phyloP scores from a whole-genome alignment of 148 eudicot species.

The Vaccinium vitisidaea region DNA sequence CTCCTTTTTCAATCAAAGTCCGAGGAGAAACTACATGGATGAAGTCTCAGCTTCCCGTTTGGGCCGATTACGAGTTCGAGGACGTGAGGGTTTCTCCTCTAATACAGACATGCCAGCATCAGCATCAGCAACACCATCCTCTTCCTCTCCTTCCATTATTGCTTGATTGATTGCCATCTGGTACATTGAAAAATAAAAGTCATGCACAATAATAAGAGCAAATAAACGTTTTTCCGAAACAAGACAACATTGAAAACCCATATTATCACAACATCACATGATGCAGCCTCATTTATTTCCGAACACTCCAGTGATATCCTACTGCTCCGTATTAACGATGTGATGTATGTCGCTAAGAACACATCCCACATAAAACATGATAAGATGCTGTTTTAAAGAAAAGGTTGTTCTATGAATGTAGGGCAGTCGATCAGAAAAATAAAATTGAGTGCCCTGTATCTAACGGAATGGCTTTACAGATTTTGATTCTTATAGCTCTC shows the following conservation, averaged over 20 bases:
- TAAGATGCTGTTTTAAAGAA: neutral
- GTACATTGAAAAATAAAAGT: slow-evolving; percentile 15
- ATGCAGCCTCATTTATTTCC: neutral
- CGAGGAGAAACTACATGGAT: slow-evolving; percentile 7
- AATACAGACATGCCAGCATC: slow-evolving; percentile 23
- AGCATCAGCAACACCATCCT: slow-evolving; percentile 33
- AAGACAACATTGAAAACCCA: neutral
- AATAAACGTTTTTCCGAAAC: neutral
- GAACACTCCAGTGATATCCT: neutral
- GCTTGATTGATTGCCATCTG: slow-evolving; percentile 74
- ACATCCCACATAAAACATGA: too few species aligned
- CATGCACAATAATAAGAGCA: neutral
- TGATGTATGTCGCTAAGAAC: neutral
- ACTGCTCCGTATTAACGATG: neutral
- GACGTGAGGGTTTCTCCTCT: slow-evolving; percentile 50
- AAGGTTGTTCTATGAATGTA: neutral
- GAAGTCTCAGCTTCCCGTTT: slow-evolving; percentile 61
- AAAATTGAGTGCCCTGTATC: neutral
- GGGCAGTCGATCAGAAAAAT: neutral
- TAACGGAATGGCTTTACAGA: neutral
- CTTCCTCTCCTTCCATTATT: slow-evolving; percentile 56
- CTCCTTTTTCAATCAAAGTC: slow-evolving; percentile 12
- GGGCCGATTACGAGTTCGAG: slow-evolving; percentile 70
- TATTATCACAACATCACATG: neutral
- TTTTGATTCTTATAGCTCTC: neutral